A percentile compares a stretch with the other conserved stretches of the same genome.
phyloP scores from a whole-genome alignment of 2,329 filamentous ascomycete genomes.

The Scopulariopsis brevicaulis region DNA sequence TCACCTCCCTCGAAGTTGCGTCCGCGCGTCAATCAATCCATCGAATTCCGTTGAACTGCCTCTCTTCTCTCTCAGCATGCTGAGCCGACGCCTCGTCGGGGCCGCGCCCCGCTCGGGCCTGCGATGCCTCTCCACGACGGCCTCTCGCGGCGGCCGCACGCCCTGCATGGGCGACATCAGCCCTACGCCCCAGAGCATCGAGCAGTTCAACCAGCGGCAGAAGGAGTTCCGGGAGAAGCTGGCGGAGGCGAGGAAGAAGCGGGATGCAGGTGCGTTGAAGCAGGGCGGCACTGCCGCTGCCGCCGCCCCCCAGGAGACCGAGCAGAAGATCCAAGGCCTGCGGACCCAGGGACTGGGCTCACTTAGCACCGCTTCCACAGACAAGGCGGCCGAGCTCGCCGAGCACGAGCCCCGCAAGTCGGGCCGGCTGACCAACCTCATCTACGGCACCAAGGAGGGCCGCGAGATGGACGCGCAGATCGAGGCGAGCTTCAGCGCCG shows the following conservation, averaged over 20 bases:
- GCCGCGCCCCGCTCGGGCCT: constrained; percentile 32
- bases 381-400: constrained; percentile 6
- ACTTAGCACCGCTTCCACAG: constrained; percentile 44
- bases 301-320: constrained; percentile 15
- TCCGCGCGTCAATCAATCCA: not conserved
- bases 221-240: constrained; percentile 77
- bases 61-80: not conserved
- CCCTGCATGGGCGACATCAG: constrained; percentile 83
- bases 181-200: constrained; percentile 50
- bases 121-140: constrained; percentile 47
- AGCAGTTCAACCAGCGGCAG: constrained; percentile 73
- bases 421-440: constrained; percentile 70
- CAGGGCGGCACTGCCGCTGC: constrained; percentile 23
- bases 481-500: constrained; percentile 89
- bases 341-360: constrained; percentile 41
- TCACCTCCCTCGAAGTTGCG: not conserved
- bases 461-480: constrained; percentile 91
- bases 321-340: constrained; percentile 5
- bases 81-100: constrained; percentile 18
- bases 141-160: constrained; percentile 28
- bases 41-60: not conserved
- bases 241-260: constrained; percentile 64
- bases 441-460: constrained; percentile 95
- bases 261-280: constrained; percentile 68
- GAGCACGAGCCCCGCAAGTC: constrained; percentile 51